phyloP scores from a whole-genome alignment of 2,329 filamentous ascomycete species.

The Raffaelea ambrosiae region DNA sequence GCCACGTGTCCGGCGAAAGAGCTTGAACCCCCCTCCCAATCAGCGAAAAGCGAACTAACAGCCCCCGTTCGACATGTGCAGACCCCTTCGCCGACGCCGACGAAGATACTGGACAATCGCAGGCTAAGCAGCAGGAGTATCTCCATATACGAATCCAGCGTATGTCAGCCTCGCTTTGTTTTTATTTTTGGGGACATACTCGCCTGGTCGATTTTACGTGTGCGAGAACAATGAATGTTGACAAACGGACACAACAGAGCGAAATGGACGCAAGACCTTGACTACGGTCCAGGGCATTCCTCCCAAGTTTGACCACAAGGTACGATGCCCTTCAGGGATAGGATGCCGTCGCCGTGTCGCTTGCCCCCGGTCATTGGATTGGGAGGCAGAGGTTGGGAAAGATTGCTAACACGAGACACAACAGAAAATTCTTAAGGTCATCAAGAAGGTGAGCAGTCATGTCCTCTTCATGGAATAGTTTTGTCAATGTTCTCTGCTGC shows the following conservation, averaged over 20 bases:
- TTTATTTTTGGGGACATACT: not conserved
- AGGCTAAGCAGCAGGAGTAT: conserved; percentile 80
- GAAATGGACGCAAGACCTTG: conserved; percentile 99
- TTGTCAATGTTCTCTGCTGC: no score
- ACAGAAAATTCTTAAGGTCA: conserved; percentile 94
- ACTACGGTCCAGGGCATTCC: conserved; percentile 98
- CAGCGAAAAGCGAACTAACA: no score
- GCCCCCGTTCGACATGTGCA: conserved; percentile 24
- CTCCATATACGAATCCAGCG: conserved; percentile 99
- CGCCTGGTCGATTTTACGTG: no score
- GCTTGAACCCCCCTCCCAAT: no score
- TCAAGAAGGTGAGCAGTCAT: conserved; percentile 63
- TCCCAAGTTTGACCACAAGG: conserved; percentile 95
- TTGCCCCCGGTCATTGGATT: not conserved
- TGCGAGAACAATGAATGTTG: not conserved
- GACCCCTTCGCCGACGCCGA: conserved; percentile 99
- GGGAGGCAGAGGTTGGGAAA: not conserved
- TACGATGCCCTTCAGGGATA: no score
- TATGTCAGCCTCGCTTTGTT: conserved; percentile 30
- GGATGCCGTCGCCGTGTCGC: no score
- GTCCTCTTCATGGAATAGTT: no score
- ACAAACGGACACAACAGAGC: conserved; percentile 52
- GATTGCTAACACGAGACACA: not conserved
- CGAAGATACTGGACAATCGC: conserved; percentile 87
- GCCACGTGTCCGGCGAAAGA: not conserved